phyloP scores from a whole-genome alignment of 352 stramenopile species.

The Nothophytophthora sp. region DNA sequence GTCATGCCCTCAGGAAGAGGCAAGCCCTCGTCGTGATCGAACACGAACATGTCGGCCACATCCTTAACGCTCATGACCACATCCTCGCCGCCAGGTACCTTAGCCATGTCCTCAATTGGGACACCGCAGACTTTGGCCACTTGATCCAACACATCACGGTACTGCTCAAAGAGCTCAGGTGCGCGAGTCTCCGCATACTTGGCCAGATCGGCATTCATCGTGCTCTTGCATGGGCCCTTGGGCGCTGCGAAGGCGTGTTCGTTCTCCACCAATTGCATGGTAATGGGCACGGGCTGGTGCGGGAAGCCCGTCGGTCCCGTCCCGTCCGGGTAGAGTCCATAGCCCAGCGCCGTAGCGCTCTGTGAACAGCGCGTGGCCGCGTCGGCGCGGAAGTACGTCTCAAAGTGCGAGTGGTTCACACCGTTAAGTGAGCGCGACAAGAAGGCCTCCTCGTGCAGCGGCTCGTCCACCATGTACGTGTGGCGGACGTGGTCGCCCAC shows the following conservation, averaged over 20 bases:
- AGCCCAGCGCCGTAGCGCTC: conserved; percentile 71
- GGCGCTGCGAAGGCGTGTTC: conserved; percentile 86
- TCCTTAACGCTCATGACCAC: conserved; percentile 80
- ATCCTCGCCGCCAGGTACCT: conserved; percentile 64
- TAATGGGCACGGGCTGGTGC: conserved; percentile 78
- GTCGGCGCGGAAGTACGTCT: conserved; percentile 86
- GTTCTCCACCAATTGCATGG: conserved; percentile 83
- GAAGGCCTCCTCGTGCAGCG: conserved; percentile 49
- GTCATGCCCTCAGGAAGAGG: conserved; percentile 54
- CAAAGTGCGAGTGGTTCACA: conserved; percentile 74
- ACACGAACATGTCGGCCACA: conserved; percentile 83
- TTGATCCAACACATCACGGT: conserved; percentile 53
- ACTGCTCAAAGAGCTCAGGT: conserved; percentile 55
- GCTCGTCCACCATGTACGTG: conserved; percentile 60
- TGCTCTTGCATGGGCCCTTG: conserved; percentile 68
- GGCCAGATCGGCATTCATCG: conserved; percentile 49
- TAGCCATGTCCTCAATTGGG: conserved; percentile 57
- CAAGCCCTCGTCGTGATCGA: conserved; percentile 72
- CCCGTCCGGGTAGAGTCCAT: conserved; percentile 81
- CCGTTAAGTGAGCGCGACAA: conserved; percentile 72
- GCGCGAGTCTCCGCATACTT: conserved; percentile 59
- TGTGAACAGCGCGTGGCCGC: conserved; percentile 82
- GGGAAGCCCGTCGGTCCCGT: conserved; percentile 67
- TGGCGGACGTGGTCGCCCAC: conserved; percentile 69
- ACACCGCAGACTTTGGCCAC: conserved; percentile 66